Conservation (phyloP, 2,329 filamentous ascomycete species). For the Cladosporium oxysporum region DNA sequence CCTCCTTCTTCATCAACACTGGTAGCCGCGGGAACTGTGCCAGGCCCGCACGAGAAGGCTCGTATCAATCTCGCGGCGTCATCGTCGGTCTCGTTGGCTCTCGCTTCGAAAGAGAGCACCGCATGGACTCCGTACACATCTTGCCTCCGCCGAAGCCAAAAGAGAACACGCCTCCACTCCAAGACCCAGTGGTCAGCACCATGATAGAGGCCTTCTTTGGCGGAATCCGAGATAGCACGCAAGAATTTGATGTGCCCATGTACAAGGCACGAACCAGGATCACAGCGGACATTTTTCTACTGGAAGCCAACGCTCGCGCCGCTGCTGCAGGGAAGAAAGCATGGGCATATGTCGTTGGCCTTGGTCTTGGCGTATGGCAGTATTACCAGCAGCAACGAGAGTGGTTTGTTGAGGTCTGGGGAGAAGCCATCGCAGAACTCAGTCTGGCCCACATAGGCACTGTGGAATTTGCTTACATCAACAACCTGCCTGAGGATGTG, state of each 20-base stretch:
- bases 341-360: constrained; percentile 35
- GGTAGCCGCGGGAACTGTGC: constrained; percentile 31
- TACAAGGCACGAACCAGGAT: constrained; percentile 35
- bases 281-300: constrained; percentile 34
- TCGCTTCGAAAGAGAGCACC: constrained; percentile 34
- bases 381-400: constrained; percentile 25
- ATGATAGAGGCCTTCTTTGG: constrained; percentile 30
- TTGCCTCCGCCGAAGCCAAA: constrained; percentile 20
- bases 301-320: constrained; percentile 32
- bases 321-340: constrained; percentile 26
- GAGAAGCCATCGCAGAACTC: constrained; percentile 26
- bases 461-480: constrained; percentile 37
- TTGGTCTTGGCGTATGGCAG: constrained; percentile 40
- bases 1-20: constrained; percentile 36
- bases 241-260: constrained; percentile 25
- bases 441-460: constrained; percentile 26
- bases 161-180: constrained; percentile 13
- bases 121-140: constrained; percentile 35
- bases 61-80: constrained; percentile 33
- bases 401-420: constrained; percentile 33
- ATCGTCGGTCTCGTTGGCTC: constrained; percentile 37
- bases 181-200: constrained; percentile 26
- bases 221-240: constrained; percentile 6
- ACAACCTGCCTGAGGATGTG: constrained; percentile 17
- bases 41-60: constrained; percentile 10